Base-by-base conservation (phyloP, 2,329 filamentous ascomycete species). In the Scytalidium lignicola region DNA sequence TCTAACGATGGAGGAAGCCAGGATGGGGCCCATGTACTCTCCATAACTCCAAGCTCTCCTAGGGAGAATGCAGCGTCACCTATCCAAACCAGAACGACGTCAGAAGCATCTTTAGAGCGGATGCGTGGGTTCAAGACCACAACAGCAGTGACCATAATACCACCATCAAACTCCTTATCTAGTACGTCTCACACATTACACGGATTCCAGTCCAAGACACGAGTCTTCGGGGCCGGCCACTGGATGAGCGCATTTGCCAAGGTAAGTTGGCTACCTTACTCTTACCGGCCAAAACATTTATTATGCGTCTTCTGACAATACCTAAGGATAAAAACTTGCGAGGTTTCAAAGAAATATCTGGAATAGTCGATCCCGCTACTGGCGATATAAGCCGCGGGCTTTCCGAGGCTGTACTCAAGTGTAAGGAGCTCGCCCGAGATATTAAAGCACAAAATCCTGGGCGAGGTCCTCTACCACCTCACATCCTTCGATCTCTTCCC, bases 151-250 rank as follows among this genome's bases (percentile, higher is more conserved):
- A 46, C 52, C 10, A 52, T 40, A 32, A 44, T 51, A 7, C 47
- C 52, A 9, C 46, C 47, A 26, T 47, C 22, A 15, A 29, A 57
- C n/a, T 46, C 54, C 39, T 40, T 19, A 21, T 26, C 6, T 37
- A 17, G 8, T 17, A 10, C 7, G 18, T 22, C 3, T 12, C 19
- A 40, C 20, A 10, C 7, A 22, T 22, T 6, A 21, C 19, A 40
- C 9, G 17, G 15, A 28, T 32, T 39, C 20, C 10, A 17, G 40
- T 19, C 28, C 49, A 70, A 70, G 53, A 64, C 66, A 4, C 63
- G 67, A 21, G 55, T 64, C 3, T 44, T 67, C 7, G 57, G 63
- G 46, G 66, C 62, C 55, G 67, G 61, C 49, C 58, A 63, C 23
- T 65, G 61, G 61, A 58, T 67, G 55, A 62, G 59, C 7, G 56